Evolutionary conservation across 495 filamentous ascomycete genomes (phyloP), one percentile per base, ranked within the genome.

Genomic region (Cenococcum geophilum): DNA sequence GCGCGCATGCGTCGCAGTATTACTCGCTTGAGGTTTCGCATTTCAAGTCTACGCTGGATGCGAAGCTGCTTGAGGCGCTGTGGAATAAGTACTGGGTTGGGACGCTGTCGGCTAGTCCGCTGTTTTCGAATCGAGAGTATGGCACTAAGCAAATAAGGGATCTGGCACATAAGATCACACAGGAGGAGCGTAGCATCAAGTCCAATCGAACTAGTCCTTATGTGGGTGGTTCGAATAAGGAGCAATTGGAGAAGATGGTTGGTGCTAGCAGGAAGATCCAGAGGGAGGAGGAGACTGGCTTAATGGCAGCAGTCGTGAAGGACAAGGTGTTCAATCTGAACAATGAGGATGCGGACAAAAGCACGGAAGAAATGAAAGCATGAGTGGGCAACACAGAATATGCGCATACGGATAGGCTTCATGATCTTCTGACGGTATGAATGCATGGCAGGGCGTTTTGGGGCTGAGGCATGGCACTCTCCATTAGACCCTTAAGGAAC

Each of bases 61-160:
- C 83, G 0, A 84, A 89, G 62, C 78, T 97, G 32, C 77, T 99
- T 5, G 90, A 92, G 64, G 80, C 89, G 47, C 79, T 99, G 55
- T 99, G 95, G 95, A 97, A 96, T 74, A 99, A 99, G 72, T 99
- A 99, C 76, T 99, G 95, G 95, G 92, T 97, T 23, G 86, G 91
- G 60, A 99, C 95, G 23, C 82, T 99, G n/a, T 92, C 89, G n/a
- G 89, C 96, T 71, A 92, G 83, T 65, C 92, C 95, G 48, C 80
- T 97, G 10, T 86, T 96, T 64, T 89, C 90, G 47, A 97, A 96
- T 67, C 87, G 92, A 63, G 93, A 97, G 62, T 99, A 90, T 71
- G 85, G 85, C 55, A 95, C 85, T 66, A 92, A 91, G 72, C 92
- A 96, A 74, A 96, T 99, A 76, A 74, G 83, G 51, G 95, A 99